phyloP scores from a whole-genome alignment of 2,329 filamentous ascomycete species.

The Pseudogymnoascus sp. region DNA sequence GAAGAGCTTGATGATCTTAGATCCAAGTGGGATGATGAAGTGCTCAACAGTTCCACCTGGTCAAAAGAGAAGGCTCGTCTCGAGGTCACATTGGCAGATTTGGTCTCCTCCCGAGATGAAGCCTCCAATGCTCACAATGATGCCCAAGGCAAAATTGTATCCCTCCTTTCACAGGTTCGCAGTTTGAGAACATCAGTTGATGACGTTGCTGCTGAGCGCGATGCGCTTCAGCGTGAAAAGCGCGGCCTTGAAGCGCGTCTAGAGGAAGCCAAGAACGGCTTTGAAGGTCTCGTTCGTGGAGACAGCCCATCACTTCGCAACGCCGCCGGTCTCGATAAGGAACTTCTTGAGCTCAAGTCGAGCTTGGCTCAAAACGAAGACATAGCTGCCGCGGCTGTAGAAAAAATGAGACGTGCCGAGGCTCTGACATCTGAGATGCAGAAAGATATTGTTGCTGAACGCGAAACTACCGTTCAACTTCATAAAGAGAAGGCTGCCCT shows the following conservation, averaged over 20 bases:
- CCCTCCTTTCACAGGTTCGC: constrained; percentile 81
- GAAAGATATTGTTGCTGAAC: constrained; percentile 80
- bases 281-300: constrained; percentile 80
- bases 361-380: constrained; percentile 88
- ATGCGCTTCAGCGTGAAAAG: constrained; percentile 81
- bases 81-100: constrained; percentile 80
- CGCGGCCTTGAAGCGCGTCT: constrained; percentile 77
- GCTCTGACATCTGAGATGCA: constrained; percentile 81
- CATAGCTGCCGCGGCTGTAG: constrained; percentile 80
- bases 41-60: constrained; percentile 95
- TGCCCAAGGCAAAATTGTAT: constrained; percentile 86
- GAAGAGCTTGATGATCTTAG: constrained; percentile 93
- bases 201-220: constrained; percentile 76
- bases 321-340: constrained; percentile 79
- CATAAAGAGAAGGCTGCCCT: constrained; percentile 84
- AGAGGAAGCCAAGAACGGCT: constrained; percentile 75
- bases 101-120: constrained; percentile 87
- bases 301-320: constrained; percentile 84
- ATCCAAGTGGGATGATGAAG: constrained; percentile 96
- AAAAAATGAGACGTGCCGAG: constrained; percentile 94
- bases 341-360: constrained; percentile 83
- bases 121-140: constrained; percentile 90
- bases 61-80: constrained; percentile 93
- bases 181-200: constrained; percentile 76
- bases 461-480: constrained; percentile 71